Evolutionary conservation across 371 early-diverging fungal species (phyloP), one percentile per base, ranked within the genome.

Genomic region (Mortierella sp.): DNA sequence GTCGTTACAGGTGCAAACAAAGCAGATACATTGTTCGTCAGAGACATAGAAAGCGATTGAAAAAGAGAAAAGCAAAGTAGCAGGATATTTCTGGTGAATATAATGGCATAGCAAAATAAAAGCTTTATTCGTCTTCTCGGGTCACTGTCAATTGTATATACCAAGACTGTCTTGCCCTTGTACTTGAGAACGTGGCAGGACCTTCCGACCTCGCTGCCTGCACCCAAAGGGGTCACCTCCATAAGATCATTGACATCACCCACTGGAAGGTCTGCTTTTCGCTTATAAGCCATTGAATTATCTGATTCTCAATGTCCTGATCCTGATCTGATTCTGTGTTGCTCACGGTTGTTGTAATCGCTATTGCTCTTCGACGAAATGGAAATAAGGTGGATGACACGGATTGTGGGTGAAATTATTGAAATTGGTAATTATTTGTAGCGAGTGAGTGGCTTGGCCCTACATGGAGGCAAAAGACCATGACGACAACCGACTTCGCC

Each of bases 141-240:
- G n/a, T 43, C 35, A 24, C 45, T 61, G 45, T 28, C 54, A 43
- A 16, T 24, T 54, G 40, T 60, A 63, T 88, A 61, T 88, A 95
- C 96, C 97, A 98, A 93, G 47, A 99, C 89, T 9, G 93, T 96
- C 88, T 98, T 98, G 74, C 96, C 95, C 88, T 98, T 97, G 90
- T 96, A 99, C 83, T 98, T 94, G 66, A 99, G 83, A 51, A 99
- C 84, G 60, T 99, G 92, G 78, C 99, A 99, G 43, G 98, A 98
- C 75, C 99, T 90, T 10, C 99, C 99, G 30, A 99, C 99, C 87
- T 99, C 99, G 78, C 96, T 95, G 37, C 99, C 99, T 22, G 99
- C 98, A 22, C 99, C 99, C 22, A 99, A 89, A 26, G 99, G 99
- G 9, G 96, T 99, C 30, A 99, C 93, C 73, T 89, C 88, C 49